phyloP scores from a whole-genome alignment of 1,139 yeast genomes.

The Barnettozyma hawaiiensis region DNA sequence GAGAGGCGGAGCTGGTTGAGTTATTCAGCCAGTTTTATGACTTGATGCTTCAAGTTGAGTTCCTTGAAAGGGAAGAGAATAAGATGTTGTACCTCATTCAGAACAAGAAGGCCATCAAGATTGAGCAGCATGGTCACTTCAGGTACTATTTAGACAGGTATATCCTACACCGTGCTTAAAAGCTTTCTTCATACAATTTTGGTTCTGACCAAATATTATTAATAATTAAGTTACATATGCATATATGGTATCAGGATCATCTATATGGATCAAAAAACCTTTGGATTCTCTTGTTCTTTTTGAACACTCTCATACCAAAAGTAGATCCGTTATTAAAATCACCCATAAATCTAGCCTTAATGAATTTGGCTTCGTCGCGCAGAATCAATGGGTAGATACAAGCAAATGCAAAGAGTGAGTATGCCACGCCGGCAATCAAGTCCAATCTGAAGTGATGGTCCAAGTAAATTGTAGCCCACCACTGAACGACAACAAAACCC shows the following conservation, averaged over 20 bases:
- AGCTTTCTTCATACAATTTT: too few relatives aligned
- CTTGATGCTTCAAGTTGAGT: slow-evolving; percentile 8
- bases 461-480: slow-evolving; percentile 73
- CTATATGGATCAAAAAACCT: slow-evolving; percentile 46
- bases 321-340: slow-evolving; percentile 38
- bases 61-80: slow-evolving; percentile 12
- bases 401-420: slow-evolving; percentile 42
- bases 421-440: slow-evolving; percentile 46
- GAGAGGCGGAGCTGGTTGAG: not conserved
- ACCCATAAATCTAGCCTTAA: slow-evolving; percentile 30
- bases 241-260: too few relatives aligned
- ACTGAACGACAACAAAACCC: slow-evolving; percentile 45
- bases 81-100: slow-evolving; percentile 5
- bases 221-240: too few relatives aligned
- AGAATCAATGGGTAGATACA: slow-evolving; percentile 31
- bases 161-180: not conserved
- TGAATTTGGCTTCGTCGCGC: slow-evolving; percentile 27
- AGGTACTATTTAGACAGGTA: slow-evolving; percentile 6
- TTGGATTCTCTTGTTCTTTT: slow-evolving; percentile 37
- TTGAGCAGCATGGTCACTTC: slow-evolving; percentile 5
- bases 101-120: not conserved
- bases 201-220: too few relatives aligned
- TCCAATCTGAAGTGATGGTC: slow-evolving; percentile 71
- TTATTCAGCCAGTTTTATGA: slow-evolving; percentile 8
- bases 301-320: slow-evolving; percentile 56